These are phyloP conservation scores for Aureobasidium namibiae DNA, from an alignment of 2,329 filamentous ascomycete genomes.

Conservation along the genomic window DNA sequence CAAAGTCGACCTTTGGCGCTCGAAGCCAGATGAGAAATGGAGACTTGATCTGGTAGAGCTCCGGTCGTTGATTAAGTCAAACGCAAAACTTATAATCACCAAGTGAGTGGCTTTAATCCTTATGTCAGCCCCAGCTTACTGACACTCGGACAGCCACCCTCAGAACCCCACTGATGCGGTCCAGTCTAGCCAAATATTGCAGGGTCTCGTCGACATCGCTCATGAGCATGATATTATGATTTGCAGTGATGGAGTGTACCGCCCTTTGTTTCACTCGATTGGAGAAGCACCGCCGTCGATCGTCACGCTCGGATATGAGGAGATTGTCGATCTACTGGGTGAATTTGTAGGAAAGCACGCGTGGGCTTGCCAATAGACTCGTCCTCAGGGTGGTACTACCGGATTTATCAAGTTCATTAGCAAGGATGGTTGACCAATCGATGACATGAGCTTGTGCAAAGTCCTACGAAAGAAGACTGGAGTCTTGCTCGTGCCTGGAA, in stretches of 20 bases:
- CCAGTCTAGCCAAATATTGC: neutral
- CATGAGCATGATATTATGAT: constrained; percentile 55
- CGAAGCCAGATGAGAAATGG: constrained; percentile 57
- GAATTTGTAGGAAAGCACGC: neutral
- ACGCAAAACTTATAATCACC: constrained; percentile 63
- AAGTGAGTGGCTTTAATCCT: constrained; percentile 32
- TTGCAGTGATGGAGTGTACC: constrained; percentile 73
- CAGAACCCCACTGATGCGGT: neutral
- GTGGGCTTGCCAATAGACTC: neutral
- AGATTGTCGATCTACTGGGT: neutral
- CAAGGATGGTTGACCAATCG: neutral
- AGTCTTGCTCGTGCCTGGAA: neutral
- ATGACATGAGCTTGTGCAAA: neutral
- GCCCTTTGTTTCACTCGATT: constrained; percentile 62
- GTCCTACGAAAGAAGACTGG: neutral
- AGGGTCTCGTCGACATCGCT: constrained; percentile 52
- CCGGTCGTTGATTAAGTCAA: constrained; percentile 53
- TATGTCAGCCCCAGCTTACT: neutral
- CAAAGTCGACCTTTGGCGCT: constrained; percentile 70
- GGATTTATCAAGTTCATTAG: neutral
- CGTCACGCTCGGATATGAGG: neutral
- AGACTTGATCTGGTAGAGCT: constrained; percentile 59
- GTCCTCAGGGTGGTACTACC: neutral
- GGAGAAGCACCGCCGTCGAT: constrained; percentile 30
- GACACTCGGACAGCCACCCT: neutral